Percentiles rank a stretch among this genome's conserved stretches.
phyloP scores from a whole-genome alignment of 257 asterid genomes.

The Fraxinus anomala region DNA sequence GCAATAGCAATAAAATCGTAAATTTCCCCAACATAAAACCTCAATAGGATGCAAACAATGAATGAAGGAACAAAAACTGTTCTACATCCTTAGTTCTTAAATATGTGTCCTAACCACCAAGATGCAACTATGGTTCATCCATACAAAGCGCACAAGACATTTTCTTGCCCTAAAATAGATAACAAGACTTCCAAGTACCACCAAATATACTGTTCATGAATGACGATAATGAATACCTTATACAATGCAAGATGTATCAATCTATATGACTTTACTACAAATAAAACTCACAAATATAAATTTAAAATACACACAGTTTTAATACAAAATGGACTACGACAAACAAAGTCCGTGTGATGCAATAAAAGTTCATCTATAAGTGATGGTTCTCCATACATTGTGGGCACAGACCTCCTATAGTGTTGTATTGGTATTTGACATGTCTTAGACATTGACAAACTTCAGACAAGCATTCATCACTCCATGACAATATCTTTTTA shows the following conservation, averaged over 20 bases:
- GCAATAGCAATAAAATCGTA: constrained; percentile 31
- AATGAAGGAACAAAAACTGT: neutral
- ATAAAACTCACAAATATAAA: neutral
- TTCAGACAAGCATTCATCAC: neutral
- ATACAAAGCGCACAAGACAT: neutral
- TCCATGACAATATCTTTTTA: neutral
- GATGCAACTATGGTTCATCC: constrained; percentile 1
- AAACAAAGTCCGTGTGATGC: neutral
- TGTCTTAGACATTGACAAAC: neutral
- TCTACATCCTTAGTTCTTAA: neutral
- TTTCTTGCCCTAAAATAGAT: neutral
- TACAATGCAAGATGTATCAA: neutral
- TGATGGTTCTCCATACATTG: neutral
- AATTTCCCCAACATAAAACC: neutral
- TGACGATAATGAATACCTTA: neutral
- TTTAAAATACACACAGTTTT: neutral
- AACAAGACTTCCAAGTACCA: constrained; percentile 1
- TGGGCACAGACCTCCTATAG: neutral
- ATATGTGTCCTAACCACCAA: neutral
- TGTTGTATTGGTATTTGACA: neutral
- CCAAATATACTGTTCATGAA: neutral
- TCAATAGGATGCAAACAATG: neutral
- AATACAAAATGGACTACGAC: neutral
- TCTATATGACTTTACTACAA: neutral
- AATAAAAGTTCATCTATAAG: neutral